Evolutionary conservation across 2,329 filamentous ascomycete species (phyloP).

Genomic region (Fusarium coicis): DNA sequence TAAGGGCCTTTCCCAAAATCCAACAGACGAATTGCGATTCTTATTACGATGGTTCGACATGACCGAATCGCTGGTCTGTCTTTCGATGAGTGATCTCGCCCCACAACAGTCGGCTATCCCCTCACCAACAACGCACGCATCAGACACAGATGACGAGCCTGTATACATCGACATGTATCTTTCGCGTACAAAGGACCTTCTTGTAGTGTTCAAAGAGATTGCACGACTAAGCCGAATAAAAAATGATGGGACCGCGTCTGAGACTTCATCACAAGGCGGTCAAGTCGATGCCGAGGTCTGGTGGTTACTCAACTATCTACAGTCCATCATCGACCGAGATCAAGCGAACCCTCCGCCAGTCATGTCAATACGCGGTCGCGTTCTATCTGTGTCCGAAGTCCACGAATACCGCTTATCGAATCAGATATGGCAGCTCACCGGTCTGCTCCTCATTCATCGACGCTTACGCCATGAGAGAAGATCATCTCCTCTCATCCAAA

Average conservation of each 20-base stretch:
- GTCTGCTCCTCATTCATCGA: constrained; percentile 25
- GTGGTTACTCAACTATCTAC: constrained; percentile 26
- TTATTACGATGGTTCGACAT: constrained; percentile 34
- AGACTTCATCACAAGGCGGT: neutral
- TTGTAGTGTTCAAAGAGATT: constrained; percentile 32
- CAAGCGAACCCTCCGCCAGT: constrained; percentile 18
- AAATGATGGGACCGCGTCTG: neutral
- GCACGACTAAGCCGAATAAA: constrained; percentile 1
- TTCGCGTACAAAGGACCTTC: constrained; percentile 20
- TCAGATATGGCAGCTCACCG: constrained; percentile 33
- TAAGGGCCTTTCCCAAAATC: constrained; percentile 10
- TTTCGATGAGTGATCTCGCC: constrained; percentile 21
- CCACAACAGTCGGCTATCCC: constrained; percentile 23
- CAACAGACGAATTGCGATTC: constrained; percentile 25
- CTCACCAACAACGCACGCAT: constrained; percentile 23
- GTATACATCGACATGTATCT: constrained; percentile 36
- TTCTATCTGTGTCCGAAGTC: constrained; percentile 16
- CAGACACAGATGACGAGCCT: constrained; percentile 7
- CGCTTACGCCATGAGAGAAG: constrained; percentile 20
- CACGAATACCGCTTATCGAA: constrained; percentile 30
- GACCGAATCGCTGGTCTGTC: constrained; percentile 33
- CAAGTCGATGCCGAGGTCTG: constrained; percentile 5
- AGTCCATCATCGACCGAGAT: constrained; percentile 24
- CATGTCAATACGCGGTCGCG: constrained; percentile 16
- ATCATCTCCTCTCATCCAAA: constrained; percentile 13